A percentile compares a stretch with the other conserved stretches of the same genome.
phyloP scores from a whole-genome alignment of 495 filamentous ascomycete species.

The Neohortaea acidophila region DNA sequence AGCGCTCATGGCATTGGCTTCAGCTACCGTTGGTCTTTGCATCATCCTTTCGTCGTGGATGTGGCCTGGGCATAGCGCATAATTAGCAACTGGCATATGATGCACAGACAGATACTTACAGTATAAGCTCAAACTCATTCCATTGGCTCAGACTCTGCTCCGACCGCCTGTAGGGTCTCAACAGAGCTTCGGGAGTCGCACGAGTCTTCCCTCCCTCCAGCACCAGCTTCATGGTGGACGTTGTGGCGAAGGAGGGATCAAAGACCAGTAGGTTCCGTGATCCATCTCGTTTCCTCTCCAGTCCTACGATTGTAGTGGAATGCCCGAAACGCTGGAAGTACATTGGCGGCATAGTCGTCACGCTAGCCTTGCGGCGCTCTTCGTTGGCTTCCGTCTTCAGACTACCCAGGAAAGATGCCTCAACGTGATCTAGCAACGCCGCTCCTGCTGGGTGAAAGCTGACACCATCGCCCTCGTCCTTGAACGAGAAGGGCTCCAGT shows the following conservation, averaged over 20 bases:
- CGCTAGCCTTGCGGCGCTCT: constrained; percentile 19
- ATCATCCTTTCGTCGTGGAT: no score
- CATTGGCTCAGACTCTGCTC: constrained; percentile 52
- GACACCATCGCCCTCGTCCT: constrained; percentile 3
- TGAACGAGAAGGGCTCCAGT: constrained; percentile 7
- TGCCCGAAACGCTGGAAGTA: constrained; percentile 90
- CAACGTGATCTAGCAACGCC: constrained; percentile 49
- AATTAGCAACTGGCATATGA: neutral
- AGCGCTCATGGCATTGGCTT: neutral
- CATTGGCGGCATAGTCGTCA: constrained; percentile 61
- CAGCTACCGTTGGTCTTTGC: neutral
- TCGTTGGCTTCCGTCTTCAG: constrained; percentile 11
- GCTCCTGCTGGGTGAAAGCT: constrained; percentile 33
- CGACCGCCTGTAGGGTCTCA: constrained; percentile 59
- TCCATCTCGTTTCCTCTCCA: constrained; percentile 55
- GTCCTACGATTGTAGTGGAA: constrained; percentile 80
- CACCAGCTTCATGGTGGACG: constrained; percentile 36
- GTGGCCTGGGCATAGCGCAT: no score
- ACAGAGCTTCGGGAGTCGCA: constrained; percentile 36
- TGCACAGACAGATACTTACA: constrained; percentile 34
- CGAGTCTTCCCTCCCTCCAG: constrained; percentile 23
- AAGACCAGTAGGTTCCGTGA: constrained; percentile 64
- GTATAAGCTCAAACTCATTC: constrained; percentile 61
- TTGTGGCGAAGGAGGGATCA: constrained; percentile 72
- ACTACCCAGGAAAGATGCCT: constrained; percentile 53